phyloP scores from a whole-genome alignment of 164 flowering plant species.

The Vitis amurensis region DNA sequence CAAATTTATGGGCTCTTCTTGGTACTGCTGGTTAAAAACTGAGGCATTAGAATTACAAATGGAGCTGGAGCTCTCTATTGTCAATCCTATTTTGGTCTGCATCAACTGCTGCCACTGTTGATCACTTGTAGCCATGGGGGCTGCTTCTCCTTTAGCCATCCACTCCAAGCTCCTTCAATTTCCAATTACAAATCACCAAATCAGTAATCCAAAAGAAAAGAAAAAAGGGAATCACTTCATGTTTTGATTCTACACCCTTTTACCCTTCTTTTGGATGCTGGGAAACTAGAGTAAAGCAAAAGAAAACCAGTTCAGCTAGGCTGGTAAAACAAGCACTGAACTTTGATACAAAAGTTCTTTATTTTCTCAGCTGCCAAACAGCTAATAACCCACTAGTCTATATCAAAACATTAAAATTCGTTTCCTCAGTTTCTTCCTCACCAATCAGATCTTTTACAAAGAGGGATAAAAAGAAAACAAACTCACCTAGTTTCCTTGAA shows the following conservation, averaged over 20 bases:
- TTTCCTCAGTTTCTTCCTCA: no score
- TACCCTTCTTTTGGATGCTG: background rate
- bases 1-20: constrained; percentile 18
- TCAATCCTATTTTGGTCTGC: constrained; percentile 12
- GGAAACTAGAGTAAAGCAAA: background rate
- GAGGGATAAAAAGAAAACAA: background rate
- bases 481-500: constrained; percentile 16
- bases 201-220: background rate
- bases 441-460: background rate
- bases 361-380: background rate
- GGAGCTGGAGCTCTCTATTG: background rate
- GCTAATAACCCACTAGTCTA: no score
- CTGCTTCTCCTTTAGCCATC: constrained; percentile 19
- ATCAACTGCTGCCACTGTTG: constrained; percentile 26
- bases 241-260: background rate
- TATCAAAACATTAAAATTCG: no score
- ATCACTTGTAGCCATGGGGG: constrained; percentile 9
- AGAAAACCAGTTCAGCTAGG: no score
- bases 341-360: no score
- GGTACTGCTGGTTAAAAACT: constrained; percentile 12
- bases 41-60: background rate
- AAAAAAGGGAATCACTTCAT: background rate
- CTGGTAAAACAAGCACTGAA: no score
- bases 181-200: background rate
- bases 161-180: constrained; percentile 27